Evolutionary conservation across 1,284 basidiomycete genomes (phyloP), one percentile per base, ranked within the genome.

Genomic region (Pseudozyma sp.): DNA sequence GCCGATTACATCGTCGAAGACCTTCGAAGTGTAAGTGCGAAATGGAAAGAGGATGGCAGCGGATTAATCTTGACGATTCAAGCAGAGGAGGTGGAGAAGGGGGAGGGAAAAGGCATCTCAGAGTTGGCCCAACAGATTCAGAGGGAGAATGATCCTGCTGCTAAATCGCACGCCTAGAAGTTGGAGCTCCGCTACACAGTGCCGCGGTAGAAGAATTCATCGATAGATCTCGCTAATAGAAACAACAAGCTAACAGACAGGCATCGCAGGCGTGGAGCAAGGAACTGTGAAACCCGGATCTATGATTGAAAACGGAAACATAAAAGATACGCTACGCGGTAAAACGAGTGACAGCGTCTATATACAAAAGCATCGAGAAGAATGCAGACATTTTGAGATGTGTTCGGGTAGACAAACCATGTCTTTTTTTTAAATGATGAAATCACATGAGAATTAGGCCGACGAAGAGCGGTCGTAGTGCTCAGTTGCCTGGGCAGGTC

Each of bases 1-100:
- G 77, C 83, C 4, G 83, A 85, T 49, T 84, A 57, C 51, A 80
- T 85, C 42, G 80, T 83, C 6, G 55, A 81, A 49, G 81, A 84
- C 60, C 67, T 85, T 9, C 49, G 70, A 31, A 71, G 72, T 44
- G 83, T 85, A 19, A 52, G 36, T 4, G 83, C 82, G 1, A 18
- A 59, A n/a, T 85, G 83, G 83, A 76, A 73, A 18, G 52, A 64
- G 10, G 66, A 80, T 40, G 81, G 77, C 16, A 52, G 59, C 5
- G 64, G 64, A 18, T 49, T 82, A 31, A 39, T 77, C 16, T 52
- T 83, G 45, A 80, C 75, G 13, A 81, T 83, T 50, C 55, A 77
- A 25, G 76, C 72, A 18, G 76, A 79, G 57, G 73, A 79, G 53
- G 70, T 67, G 25, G 65, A 76, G 8, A 54, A 59, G 48, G 61